These are phyloP conservation scores for Ploettnerulaceae sp. DNA, from an alignment of 2,329 filamentous ascomycete species.

Conservation along the genomic window DNA sequence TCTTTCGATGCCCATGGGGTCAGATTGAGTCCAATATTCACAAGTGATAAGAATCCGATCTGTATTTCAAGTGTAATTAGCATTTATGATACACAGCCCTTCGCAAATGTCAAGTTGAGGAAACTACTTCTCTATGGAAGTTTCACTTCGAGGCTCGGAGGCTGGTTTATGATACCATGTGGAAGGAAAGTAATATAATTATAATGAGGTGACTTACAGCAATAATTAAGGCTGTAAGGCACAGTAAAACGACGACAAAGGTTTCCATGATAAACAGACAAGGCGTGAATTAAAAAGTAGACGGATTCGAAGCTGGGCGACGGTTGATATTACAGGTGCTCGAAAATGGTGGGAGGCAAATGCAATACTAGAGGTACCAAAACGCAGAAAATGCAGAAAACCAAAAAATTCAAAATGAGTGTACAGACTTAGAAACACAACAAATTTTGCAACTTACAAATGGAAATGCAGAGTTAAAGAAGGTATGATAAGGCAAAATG, in stretches of 20 bases:
- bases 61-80: neutral
- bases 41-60: neutral
- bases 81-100: no score
- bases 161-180: no score
- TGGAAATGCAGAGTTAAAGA: neutral
- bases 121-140: neutral
- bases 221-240: neutral
- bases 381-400: neutral
- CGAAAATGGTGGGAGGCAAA: neutral
- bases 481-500: neutral
- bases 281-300: neutral
- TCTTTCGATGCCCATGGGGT: neutral
- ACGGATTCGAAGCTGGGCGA: no score
- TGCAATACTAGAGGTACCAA: neutral
- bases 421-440: neutral
- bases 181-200: no score
- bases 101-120: neutral
- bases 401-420: neutral
- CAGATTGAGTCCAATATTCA: neutral
- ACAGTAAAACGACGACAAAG: constrained; percentile 2
- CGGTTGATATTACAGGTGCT: neutral
- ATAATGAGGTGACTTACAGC: no score
- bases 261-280: constrained; percentile 4
- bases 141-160: neutral
- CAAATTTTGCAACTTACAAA: neutral